These are phyloP conservation scores for Hibiscus tridactylites DNA, from an alignment of 345 rosid genomes.

Conservation along the genomic window DNA sequence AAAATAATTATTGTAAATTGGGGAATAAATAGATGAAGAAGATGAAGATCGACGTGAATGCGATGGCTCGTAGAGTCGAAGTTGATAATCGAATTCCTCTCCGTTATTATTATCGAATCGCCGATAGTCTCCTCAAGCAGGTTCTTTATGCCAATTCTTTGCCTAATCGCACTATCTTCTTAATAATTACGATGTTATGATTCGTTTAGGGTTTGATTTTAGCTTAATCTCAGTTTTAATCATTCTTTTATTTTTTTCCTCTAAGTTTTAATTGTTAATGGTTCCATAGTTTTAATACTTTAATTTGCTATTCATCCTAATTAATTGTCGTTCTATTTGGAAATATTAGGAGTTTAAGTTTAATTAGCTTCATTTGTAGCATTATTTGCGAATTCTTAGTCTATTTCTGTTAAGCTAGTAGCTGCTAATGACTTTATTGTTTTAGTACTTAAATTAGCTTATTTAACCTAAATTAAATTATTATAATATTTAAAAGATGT, in stretches of 20 bases:
- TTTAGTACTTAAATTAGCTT: too few species aligned
- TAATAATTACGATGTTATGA: neutral
- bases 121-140: constrained; percentile 91
- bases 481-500: too few species aligned
- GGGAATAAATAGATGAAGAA: constrained; percentile 6
- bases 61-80: constrained; percentile 53
- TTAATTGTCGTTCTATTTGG: neutral
- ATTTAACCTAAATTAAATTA: too few species aligned
- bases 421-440: neutral
- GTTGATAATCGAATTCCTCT: constrained; percentile 78
- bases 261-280: neutral
- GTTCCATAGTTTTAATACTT: neutral
- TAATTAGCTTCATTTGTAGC: neutral
- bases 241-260: neutral
- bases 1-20: neutral
- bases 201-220: neutral
- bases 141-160: constrained; percentile 16
- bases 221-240: neutral
- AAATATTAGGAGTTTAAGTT: neutral
- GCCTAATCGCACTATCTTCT: neutral
- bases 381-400: neutral
- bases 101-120: constrained; percentile 57
- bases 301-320: neutral
- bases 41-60: constrained; percentile 67
- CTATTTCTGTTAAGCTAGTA: neutral